phyloP scores from a whole-genome alignment of 345 rosid genomes.

The Salix udensis region DNA sequence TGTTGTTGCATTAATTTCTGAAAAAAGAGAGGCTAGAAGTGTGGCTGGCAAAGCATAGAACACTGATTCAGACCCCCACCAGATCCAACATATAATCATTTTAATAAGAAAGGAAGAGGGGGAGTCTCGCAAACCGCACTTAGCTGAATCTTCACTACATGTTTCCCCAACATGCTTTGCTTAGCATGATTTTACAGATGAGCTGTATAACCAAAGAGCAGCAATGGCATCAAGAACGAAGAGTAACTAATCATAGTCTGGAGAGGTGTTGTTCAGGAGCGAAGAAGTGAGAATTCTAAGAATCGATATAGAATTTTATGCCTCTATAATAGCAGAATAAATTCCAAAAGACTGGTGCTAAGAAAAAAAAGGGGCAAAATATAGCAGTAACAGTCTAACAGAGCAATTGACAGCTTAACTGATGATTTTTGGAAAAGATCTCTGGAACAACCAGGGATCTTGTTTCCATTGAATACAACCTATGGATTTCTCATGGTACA shows the following conservation, averaged over 20 bases:
- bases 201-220: background rate
- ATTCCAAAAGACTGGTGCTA: background rate
- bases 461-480: background rate
- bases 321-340: background rate
- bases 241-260: no score
- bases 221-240: background rate
- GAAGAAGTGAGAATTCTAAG: background rate
- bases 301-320: no score
- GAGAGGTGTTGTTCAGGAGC: background rate
- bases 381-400: background rate
- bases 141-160: background rate
- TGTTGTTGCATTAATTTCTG: background rate
- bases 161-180: background rate
- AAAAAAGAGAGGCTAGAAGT: background rate
- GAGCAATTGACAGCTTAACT: background rate
- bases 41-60: background rate
- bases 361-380: background rate
- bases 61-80: background rate
- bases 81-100: background rate
- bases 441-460: background rate
- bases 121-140: background rate
- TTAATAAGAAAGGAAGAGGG: no score
- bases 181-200: background rate
- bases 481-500: background rate
- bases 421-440: background rate